phyloP scores from a whole-genome alignment of 345 rosid genomes.

The Cardamine occulta region DNA sequence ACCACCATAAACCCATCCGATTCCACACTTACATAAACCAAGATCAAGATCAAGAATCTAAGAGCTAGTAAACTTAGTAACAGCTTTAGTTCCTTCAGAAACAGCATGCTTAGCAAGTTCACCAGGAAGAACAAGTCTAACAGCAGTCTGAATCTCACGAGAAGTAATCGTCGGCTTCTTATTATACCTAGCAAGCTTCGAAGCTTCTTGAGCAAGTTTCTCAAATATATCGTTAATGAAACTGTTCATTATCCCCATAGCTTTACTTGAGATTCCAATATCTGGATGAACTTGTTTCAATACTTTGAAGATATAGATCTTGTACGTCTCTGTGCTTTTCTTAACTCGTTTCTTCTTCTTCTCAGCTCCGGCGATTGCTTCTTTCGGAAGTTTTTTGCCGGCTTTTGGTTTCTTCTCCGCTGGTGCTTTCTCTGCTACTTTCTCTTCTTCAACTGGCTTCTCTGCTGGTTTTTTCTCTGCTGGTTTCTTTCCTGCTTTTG shows the following conservation, averaged over 20 bases:
- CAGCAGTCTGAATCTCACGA: conserved; percentile 78
- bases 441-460: conserved; percentile 62
- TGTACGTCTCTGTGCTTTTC: conserved; percentile 76
- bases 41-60: not conserved
- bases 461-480: conserved; percentile 78
- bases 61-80: conserved; percentile 75
- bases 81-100: conserved; percentile 83
- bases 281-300: conserved; percentile 64
- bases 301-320: conserved; percentile 81
- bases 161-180: conserved; percentile 81
- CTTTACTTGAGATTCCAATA: conserved; percentile 65
- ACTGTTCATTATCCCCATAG: conserved; percentile 81
- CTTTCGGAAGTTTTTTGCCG: conserved; percentile 78
- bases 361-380: conserved; percentile 50
- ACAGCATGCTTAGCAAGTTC: conserved; percentile 85
- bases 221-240: conserved; percentile 73
- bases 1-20: not conserved
- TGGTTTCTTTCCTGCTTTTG: conserved; percentile 53
- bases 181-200: conserved; percentile 77
- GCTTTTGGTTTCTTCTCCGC: conserved; percentile 88
- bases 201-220: conserved; percentile 74
- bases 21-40: not conserved
- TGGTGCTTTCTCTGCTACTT: conserved; percentile 68
- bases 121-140: conserved; percentile 69
- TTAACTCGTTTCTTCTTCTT: conserved; percentile 72